Base-by-base conservation (phyloP, 768 basidiomycete genomes). In the Collybiopsis luxurians region DNA sequence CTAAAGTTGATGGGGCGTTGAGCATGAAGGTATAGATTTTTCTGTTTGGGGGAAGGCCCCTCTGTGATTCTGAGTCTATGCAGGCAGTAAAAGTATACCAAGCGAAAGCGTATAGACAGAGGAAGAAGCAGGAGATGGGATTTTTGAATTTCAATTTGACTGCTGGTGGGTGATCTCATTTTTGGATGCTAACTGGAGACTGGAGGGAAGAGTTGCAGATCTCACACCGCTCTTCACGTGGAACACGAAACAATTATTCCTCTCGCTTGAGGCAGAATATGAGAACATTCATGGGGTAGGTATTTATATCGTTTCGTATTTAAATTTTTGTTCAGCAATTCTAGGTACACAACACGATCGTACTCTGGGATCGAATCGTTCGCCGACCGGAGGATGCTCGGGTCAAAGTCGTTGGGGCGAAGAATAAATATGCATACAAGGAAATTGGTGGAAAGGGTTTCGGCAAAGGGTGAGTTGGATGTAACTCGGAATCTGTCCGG, bases 221-320 rank as follows among this genome's bases (percentile, higher is more conserved):
- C 76, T 96, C 4, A 75, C 82, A 9, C 84, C 94, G 12, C 77
- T 96, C 28, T 96, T 95, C 73, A 76, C 95, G 72, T 96, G 93
- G 93, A 96, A 96, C 71, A 95, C 94, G n/a, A 96, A 96, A 71
- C 94, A 96, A 67, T 66, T 96, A 11, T 95, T 96, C 69, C 69
- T 95, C 12, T 94, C 91, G 65, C 80, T 96, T 31, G 83, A 86
- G 63, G 94, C 90, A 0, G 92, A 95, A 68, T 95, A 94, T 67
- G 78, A 78, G 31, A 89, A 86, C 54, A 69, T 78, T 0, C 73
- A 87, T 69, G 85, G 90, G 46, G 93, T 93, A 67, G 73, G 90
- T 64, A 11, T 23, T 21, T 30, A n/a, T n/a, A n/a, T n/a, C n/a
- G n/a, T n/a, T n/a, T n/a, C n/a, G n/a, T n/a, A n/a, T n/a, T n/a